Base-by-base conservation (phyloP, 2,329 filamentous ascomycete species). In the Dothiorella sarmentorum region DNA sequence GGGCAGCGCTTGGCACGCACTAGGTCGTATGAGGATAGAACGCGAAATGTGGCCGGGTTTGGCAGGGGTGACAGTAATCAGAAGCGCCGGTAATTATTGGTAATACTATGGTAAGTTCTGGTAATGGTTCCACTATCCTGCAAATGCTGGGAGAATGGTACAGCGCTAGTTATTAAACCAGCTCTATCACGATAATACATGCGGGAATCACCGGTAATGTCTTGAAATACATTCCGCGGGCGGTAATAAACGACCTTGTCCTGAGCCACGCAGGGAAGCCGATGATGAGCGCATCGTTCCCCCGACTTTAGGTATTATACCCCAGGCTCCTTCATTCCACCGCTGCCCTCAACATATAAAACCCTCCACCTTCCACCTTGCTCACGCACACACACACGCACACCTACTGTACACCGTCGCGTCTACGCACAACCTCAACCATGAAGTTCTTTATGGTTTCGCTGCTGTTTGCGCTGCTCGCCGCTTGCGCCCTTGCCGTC, bases 361-460 rank as follows among this genome's bases (percentile, higher is more conserved):
- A n/a, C n/a, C n/a, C n/a, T n/a, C n/a, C n/a, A n/a, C n/a, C n/a
- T n/a, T n/a, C n/a, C n/a, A n/a, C n/a, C n/a, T 31, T 31, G 29
- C 40, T 43, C 40, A 11, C 29, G 17, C 37, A 13, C 13, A 11
- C n/a, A n/a, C n/a, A n/a, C n/a, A n/a, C n/a, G n/a, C n/a, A n/a
- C n/a, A n/a, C n/a, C n/a, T n/a, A n/a, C 49, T 7, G 52, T n/a
- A 17, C 35, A 33, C 38, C 7, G 3, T 7, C 26, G 6, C 15
- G 24, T 31, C 9, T 37, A 22, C 11, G 37, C 33, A 24, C 17
- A 7, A 18, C 7, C 13, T 4, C 20, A 33, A 81, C 61, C 59
- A 94, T 93, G 90, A 89, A 83, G 76, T 75, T 86, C 66, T 71
- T 82, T 61, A 67, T 87, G 65, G 69, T 83, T 62, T 74, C 84